Conservation (phyloP, 225 moss, liverwort and hornwort species). For the Sphagnum contortum region DNA sequence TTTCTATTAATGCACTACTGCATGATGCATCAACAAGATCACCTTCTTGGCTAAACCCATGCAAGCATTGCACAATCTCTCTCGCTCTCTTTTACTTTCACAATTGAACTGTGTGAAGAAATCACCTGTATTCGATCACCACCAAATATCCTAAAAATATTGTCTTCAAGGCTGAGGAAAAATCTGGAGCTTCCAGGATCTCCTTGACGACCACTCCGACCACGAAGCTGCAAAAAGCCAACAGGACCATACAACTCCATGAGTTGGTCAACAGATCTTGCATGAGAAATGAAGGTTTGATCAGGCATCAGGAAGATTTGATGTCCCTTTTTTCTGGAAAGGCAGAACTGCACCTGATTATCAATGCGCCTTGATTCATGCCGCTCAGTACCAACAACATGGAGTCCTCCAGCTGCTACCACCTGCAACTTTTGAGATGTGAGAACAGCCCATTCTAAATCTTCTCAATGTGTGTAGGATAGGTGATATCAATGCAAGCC, state of each 20-base stretch:
- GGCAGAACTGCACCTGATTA: constrained; percentile 51
- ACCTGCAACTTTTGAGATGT: constrained; percentile 35
- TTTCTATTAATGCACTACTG: too few species aligned
- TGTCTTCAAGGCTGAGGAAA: constrained; percentile 94
- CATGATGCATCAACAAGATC: background rate
- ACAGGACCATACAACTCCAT: background rate
- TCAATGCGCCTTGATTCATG: constrained; percentile 96
- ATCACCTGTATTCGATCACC: constrained; percentile 93
- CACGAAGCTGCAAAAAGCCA: constrained; percentile 51
- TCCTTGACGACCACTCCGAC: constrained; percentile 96
- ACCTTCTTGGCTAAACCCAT: background rate
- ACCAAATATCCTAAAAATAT: constrained; percentile 94
- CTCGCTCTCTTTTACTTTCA: too few species aligned
- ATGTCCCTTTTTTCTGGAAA: too few species aligned
- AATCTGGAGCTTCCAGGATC: constrained; percentile 97
- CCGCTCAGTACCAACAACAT: constrained; percentile 94
- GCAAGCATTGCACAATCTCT: too few species aligned
- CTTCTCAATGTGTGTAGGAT: background rate
- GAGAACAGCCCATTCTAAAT: background rate
- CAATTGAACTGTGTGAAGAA: background rate
- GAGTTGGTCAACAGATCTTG: too few species aligned
- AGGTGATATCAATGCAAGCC: background rate
- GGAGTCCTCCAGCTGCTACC: constrained; percentile 81
- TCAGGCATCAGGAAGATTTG: too few species aligned
- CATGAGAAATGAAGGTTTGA: too few species aligned